Conservation (phyloP, 2,329 filamentous ascomycete species). For the Hyphodiscus sp. region DNA sequence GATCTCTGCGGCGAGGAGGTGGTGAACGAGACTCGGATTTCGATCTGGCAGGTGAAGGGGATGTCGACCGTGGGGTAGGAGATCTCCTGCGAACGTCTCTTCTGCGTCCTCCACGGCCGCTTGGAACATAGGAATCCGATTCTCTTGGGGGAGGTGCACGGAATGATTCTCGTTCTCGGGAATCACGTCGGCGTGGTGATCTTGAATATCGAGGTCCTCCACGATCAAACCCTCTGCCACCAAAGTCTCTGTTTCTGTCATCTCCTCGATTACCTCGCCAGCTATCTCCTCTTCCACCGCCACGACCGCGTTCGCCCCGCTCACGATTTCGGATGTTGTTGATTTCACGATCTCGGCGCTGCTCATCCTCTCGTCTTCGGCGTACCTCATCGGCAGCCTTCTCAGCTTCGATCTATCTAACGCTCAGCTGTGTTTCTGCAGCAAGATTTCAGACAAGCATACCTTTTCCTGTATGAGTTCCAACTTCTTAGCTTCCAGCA, state of each 20-base stretch:
- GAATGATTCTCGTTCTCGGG: constrained; percentile 32
- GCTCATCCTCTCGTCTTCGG: constrained; percentile 63
- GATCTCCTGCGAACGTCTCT: constrained; percentile 27
- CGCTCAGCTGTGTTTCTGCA: constrained; percentile 9
- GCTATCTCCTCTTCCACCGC: constrained; percentile 48
- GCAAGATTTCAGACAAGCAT: constrained; percentile 12
- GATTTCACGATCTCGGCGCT: constrained; percentile 64
- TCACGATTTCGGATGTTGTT: constrained; percentile 62
- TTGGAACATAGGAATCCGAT: constrained; percentile 30
- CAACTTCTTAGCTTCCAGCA: constrained; percentile 91
- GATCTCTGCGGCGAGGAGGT: constrained; percentile 20
- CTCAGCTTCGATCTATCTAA: constrained; percentile 69
- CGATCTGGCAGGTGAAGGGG: constrained; percentile 10
- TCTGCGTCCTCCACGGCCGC: constrained; percentile 24
- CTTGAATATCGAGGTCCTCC: constrained; percentile 39
- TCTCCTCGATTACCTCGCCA: constrained; percentile 29
- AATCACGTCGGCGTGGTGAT: constrained; percentile 35
- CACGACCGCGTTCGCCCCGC: constrained; percentile 38
- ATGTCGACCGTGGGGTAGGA: constrained; percentile 14
- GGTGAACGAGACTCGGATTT: constrained; percentile 28
- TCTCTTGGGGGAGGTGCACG: constrained; percentile 20
- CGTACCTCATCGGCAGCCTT: constrained; percentile 71
- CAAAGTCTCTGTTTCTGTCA: constrained; percentile 37
- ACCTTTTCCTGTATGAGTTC: constrained; percentile 96
- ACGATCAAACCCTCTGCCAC: constrained; percentile 34